phyloP scores from a whole-genome alignment of 2,329 filamentous ascomycete species.

The Penicillium sp. region DNA sequence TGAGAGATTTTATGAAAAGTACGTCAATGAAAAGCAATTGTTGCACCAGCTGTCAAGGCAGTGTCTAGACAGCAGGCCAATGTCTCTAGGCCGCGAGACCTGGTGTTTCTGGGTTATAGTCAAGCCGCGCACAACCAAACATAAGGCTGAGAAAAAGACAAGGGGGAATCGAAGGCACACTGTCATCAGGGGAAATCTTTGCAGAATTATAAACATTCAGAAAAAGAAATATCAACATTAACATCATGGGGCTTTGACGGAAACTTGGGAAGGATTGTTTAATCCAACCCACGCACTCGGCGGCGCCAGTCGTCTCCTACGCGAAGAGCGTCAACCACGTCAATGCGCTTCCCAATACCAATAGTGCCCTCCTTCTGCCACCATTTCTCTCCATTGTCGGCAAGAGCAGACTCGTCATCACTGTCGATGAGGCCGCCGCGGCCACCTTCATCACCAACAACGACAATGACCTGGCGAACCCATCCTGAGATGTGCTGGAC shows the following conservation, averaged over 20 bases:
- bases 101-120: conserved; percentile 10
- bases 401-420: conserved; percentile 57
- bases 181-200: conserved; percentile 24
- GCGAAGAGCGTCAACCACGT: conserved; percentile 80
- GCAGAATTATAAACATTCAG: conserved; percentile 25
- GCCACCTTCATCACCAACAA: conserved; percentile 59
- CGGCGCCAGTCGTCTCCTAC: conserved; percentile 86
- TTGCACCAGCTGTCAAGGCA: conserved; percentile 7
- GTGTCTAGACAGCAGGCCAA: background rate
- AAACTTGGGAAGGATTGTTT: conserved; percentile 16
- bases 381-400: conserved; percentile 43
- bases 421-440: conserved; percentile 80
- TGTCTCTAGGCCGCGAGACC: background rate
- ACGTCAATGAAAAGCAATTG: background rate
- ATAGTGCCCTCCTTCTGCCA: conserved; percentile 77
- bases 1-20: background rate
- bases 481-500: conserved; percentile 68
- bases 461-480: conserved; percentile 62
- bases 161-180: conserved; percentile 27
- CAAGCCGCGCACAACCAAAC: conserved; percentile 4
- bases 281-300: conserved; percentile 68
- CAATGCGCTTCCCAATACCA: conserved; percentile 81
- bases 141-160: conserved; percentile 8
- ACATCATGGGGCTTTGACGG: conserved; percentile 13
- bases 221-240: conserved; percentile 27